These are phyloP conservation scores for Bacidia gigantensis DNA, from an alignment of 495 filamentous ascomycete genomes.

Conservation along the genomic window DNA sequence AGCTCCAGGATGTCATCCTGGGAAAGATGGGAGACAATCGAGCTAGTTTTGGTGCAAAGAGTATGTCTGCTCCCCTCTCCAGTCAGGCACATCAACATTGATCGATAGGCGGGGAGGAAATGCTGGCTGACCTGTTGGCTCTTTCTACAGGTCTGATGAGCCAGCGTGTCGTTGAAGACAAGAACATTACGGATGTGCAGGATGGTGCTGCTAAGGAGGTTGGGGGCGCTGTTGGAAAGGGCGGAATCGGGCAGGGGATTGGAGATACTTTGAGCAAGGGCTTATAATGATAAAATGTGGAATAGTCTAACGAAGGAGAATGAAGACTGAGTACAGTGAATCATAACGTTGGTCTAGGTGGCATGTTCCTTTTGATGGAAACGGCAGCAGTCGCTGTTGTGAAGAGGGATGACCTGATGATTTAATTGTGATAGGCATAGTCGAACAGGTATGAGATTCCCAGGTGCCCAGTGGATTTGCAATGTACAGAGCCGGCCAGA, in stretches of 20 bases:
- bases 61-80: constrained; percentile 12
- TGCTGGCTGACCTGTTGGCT: neutral
- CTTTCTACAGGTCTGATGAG: constrained; percentile 17
- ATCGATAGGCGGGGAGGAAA: neutral
- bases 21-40: constrained; percentile 42
- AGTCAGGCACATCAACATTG: neutral
- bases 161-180: constrained; percentile 25
- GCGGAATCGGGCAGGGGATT: constrained; percentile 14
- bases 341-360: neutral
- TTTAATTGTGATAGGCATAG: no score
- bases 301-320: no score
- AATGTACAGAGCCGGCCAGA: no score
- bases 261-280: constrained; percentile 16
- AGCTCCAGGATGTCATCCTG: constrained; percentile 32
- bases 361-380: neutral
- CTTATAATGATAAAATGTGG: constrained; percentile 5
- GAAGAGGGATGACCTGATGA: no score
- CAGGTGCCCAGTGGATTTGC: no score
- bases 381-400: no score
- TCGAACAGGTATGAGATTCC: no score
- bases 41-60: constrained; percentile 25
- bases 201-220: constrained; percentile 23
- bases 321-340: no score
- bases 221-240: constrained; percentile 17
- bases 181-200: constrained; percentile 27